A percentile compares a stretch with the other conserved stretches of the same genome.
Conservation (phyloP, 208 protist genomes). For the Porcisia hertigi region DNA sequence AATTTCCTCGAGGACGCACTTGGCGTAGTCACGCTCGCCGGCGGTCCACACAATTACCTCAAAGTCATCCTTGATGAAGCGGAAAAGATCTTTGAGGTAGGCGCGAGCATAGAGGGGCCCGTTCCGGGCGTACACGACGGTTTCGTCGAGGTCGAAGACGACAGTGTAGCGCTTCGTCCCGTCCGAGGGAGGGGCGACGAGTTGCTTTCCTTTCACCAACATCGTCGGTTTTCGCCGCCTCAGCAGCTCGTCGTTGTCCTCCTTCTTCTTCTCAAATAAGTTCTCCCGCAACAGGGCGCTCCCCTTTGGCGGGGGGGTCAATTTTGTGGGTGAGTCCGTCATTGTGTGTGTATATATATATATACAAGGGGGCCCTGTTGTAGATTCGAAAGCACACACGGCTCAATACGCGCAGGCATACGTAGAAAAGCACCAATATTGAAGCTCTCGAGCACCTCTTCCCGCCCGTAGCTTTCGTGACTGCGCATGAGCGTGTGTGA, state of each 20-base stretch:
- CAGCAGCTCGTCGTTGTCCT: constrained; percentile 59
- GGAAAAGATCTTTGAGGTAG: constrained; percentile 75
- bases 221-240: constrained; percentile 79
- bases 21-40: constrained; percentile 88
- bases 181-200: constrained; percentile 50
- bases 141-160: constrained; percentile 92
- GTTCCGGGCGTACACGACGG: constrained; percentile 89
- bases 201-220: constrained; percentile 50
- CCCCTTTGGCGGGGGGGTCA: constrained; percentile 60
- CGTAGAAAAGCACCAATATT: not conserved
- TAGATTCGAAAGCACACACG: not conserved
- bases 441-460: not conserved
- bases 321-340: constrained; percentile 26
- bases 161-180: constrained; percentile 75
- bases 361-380: not conserved
- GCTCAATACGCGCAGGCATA: not conserved
- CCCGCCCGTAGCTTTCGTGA: not conserved
- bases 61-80: constrained; percentile 75
- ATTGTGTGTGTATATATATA: constrained; percentile 2
- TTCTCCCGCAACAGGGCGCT: constrained; percentile 78
- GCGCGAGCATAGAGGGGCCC: constrained; percentile 85
- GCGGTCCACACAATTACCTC: constrained; percentile 93
- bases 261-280: constrained; percentile 61
- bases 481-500: constrained; percentile 7
- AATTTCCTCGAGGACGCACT: constrained; percentile 85